Evolutionary conservation across 2,329 filamentous ascomycete genomes (phyloP).

Genomic region (Apiospora rasikravindrae): DNA sequence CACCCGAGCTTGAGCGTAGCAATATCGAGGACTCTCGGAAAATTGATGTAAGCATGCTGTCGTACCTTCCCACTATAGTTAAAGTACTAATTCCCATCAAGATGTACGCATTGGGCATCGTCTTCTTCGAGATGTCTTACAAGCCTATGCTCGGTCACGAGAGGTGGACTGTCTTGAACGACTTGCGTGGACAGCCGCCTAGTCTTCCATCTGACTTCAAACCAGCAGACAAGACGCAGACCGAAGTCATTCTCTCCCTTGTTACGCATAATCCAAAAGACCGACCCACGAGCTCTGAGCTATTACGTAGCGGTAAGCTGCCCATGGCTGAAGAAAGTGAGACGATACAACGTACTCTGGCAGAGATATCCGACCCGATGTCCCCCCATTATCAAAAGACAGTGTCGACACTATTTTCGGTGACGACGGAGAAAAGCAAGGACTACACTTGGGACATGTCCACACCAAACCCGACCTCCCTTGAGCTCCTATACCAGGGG

Average conservation of each 20-base stretch:
- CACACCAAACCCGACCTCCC: conserved; percentile 55
- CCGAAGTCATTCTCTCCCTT: conserved; percentile 78
- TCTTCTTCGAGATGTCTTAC: conserved; percentile 98
- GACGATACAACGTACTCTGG: conserved; percentile 81
- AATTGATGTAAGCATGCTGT: conserved; percentile 71
- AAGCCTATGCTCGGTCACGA: conserved; percentile 67
- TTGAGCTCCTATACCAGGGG: conserved; percentile 72
- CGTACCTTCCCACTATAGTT: not conserved
- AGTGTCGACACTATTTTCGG: conserved; percentile 80
- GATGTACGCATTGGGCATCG: conserved; percentile 97
- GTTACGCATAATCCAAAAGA: conserved; percentile 83
- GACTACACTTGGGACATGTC: conserved; percentile 81
- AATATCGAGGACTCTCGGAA: conserved; percentile 71
- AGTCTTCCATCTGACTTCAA: conserved; percentile 76
- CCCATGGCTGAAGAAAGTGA: conserved; percentile 94
- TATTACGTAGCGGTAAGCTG: conserved; percentile 84
- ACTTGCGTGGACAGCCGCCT: conserved; percentile 71
- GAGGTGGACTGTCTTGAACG: conserved; percentile 66
- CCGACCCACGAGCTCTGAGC: conserved; percentile 80
- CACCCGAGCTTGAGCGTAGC: conserved; percentile 72
- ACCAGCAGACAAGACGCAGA: conserved; percentile 72
- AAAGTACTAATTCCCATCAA: conserved; percentile 36
- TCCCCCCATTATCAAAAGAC: conserved; percentile 92
- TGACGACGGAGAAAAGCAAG: conserved; percentile 73
- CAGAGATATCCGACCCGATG: conserved; percentile 78